Percentiles rank a stretch among this genome's conserved stretches.
These are phyloP conservation scores for Lobosporangium transversale DNA, from an alignment of 192 early-diverging fungal species.

Conservation along the genomic window DNA sequence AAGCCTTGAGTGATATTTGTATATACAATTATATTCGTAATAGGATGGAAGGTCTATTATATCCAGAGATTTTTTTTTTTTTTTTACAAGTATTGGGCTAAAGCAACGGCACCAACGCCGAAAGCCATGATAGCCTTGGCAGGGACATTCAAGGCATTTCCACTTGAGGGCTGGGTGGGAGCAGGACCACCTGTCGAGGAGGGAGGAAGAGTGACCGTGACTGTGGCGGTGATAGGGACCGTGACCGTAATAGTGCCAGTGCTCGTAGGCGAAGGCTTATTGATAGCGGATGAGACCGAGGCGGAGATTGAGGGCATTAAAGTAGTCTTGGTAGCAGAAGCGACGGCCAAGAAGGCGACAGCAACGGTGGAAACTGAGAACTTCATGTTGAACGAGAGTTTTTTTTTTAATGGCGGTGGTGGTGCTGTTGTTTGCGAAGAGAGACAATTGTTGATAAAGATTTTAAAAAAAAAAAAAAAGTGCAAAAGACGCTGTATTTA, in stretches of 20 bases:
- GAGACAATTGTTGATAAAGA: background rate
- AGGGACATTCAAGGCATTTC: constrained; percentile 17
- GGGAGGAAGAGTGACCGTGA: background rate
- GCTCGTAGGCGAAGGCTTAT: background rate
- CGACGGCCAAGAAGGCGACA: constrained; percentile 15
- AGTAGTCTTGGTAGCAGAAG: constrained; percentile 14
- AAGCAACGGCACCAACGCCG: constrained; percentile 9
- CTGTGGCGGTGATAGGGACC: background rate
- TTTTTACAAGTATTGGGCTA: constrained; percentile 20
- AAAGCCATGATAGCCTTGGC: constrained; percentile 9
- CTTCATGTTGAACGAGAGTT: constrained; percentile 22
- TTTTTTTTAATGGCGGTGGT: background rate
- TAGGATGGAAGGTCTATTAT: too few species aligned
- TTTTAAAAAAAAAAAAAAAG: background rate
- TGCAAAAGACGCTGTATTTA: background rate
- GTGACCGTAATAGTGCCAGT: constrained; percentile 3
- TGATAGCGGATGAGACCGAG: background rate
- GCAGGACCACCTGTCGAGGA: background rate
- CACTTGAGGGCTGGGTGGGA: constrained; percentile 7
- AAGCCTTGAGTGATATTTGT: too few species aligned
- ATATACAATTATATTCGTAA: too few species aligned
- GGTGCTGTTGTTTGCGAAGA: background rate
- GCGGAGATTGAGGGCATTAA: too few species aligned
- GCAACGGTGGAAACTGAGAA: constrained; percentile 17
- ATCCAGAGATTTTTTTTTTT: background rate